phyloP scores from a whole-genome alignment of 371 early-diverging fungal genomes.

The Parasitella parasitica region DNA sequence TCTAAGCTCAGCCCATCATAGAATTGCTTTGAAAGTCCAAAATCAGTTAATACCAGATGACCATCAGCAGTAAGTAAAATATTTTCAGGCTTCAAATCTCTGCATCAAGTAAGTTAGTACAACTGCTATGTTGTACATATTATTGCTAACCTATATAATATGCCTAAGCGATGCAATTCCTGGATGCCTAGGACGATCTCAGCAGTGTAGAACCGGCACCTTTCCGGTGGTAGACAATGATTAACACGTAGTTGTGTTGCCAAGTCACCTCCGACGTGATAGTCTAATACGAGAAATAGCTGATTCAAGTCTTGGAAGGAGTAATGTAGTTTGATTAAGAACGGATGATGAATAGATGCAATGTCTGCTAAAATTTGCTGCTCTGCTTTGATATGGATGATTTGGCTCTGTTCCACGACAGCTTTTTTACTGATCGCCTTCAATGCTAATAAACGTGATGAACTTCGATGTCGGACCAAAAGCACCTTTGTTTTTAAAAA shows the following conservation, averaged over 20 bases:
- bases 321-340: conserved; percentile 91
- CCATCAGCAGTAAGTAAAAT: conserved; percentile 77
- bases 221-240: conserved; percentile 33
- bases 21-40: conserved; percentile 81
- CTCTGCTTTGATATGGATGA: conserved; percentile 65
- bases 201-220: conserved; percentile 73
- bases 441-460: conserved; percentile 78
- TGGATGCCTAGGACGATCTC: conserved; percentile 87
- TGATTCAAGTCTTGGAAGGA: conserved; percentile 92
- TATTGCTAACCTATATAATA: conserved; percentile 85
- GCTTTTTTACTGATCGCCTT: conserved; percentile 96
- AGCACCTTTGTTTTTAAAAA: conserved; percentile 68
- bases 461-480: conserved; percentile 72
- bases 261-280: conserved; percentile 80
- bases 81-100: conserved; percentile 88
- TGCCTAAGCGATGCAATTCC: conserved; percentile 83
- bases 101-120: too few species aligned
- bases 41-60: conserved; percentile 87
- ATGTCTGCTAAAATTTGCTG: conserved; percentile 53
- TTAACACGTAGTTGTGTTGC: conserved; percentile 50
- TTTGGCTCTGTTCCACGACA: conserved; percentile 85
- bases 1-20: conserved; percentile 25
- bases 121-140: background rate
- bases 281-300: conserved; percentile 96
- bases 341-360: conserved; percentile 75